These are phyloP conservation scores for Thalassiosira oceanica DNA, from an alignment of 352 stramenopile genomes.

Conservation along the genomic window DNA sequence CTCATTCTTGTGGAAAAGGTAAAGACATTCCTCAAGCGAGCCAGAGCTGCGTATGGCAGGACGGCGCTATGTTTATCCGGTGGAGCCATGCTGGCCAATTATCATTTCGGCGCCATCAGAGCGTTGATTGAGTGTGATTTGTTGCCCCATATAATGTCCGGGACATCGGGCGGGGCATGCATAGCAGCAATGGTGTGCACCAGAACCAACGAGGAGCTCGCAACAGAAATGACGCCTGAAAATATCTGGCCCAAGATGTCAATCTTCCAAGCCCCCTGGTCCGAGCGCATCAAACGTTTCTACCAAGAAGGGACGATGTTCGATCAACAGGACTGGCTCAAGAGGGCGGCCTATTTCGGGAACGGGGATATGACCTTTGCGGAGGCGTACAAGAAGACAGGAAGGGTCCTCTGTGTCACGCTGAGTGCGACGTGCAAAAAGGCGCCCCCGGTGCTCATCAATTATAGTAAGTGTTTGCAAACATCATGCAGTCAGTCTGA, in stretches of 20 bases:
- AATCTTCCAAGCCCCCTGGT: constrained; percentile 73
- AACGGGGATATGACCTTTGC: constrained; percentile 79
- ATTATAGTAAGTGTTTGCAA: no score
- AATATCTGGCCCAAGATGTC: constrained; percentile 56
- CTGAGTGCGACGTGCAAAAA: constrained; percentile 80
- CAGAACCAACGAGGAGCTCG: constrained; percentile 72
- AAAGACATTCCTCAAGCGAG: constrained; percentile 73
- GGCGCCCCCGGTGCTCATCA: constrained; percentile 78
- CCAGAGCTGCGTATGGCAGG: constrained; percentile 87
- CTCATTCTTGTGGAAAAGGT: constrained; percentile 51
- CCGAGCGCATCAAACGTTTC: constrained; percentile 53
- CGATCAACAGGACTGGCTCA: constrained; percentile 65
- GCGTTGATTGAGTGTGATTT: constrained; percentile 65
- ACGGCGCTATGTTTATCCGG: constrained; percentile 95
- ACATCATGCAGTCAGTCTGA: no score
- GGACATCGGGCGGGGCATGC: constrained; percentile 77
- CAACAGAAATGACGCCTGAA: constrained; percentile 63
- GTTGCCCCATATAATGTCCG: constrained; percentile 77
- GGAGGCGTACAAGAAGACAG: constrained; percentile 82
- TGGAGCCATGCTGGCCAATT: constrained; percentile 92
- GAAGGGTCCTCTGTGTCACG: constrained; percentile 79
- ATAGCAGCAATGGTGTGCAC: constrained; percentile 80
- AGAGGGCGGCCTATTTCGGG: constrained; percentile 22
- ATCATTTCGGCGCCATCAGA: constrained; percentile 94
- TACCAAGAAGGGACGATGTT: constrained; percentile 69